Base-by-base conservation (phyloP, 495 filamentous ascomycete species). In the Amniculicola lignicola region DNA sequence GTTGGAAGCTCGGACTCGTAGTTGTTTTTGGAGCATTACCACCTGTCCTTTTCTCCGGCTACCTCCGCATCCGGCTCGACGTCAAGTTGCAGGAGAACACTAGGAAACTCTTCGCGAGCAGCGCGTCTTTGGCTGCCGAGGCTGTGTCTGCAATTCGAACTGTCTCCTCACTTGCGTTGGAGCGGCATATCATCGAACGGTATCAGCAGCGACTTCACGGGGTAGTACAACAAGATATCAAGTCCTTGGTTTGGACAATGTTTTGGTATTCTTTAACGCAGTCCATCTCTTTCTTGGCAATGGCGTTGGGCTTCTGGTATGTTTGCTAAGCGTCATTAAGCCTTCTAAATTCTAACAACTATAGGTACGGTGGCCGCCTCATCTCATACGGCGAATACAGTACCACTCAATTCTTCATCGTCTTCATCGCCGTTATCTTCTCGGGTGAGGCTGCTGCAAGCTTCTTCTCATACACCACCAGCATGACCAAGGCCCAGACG, bases 221-320 rank as follows among this genome's bases (percentile, higher is more conserved):
- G n/a, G 54, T 62, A 9, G 59, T 47, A 10, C 10, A 36, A 21
- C 46, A 28, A 21, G 43, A 45, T 14, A 62, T 43, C n/a, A 62
- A 62, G 25, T 39, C 57, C 9, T 29, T 60, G 35, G 19, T 54
- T 9, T 58, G 46, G 54, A 58, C 54, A 2, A 77, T 92, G 11
- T 42, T 85, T 4, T 77, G 93, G 2, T 96, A 94, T 63, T 88
- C 88, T 3, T 72, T 81, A n/a, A 87, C 89, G 43, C 90, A 95
- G 67, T 81, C 82, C 2, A 73, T 92, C 38, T 82, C 84, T 65
- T 92, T 95, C 75, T 76, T 89, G 33, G 88, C 83, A 58, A 80
- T 88, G 44, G 90, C 88, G 7, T 82, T 96, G 14, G 90, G 85
- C 3, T 96, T 95, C 72, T 95, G 89, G 89, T 95, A 92, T 61